These are phyloP conservation scores for Protostelium mycophagum DNA, from an alignment of 78 protist genomes.

Conservation along the genomic window DNA sequence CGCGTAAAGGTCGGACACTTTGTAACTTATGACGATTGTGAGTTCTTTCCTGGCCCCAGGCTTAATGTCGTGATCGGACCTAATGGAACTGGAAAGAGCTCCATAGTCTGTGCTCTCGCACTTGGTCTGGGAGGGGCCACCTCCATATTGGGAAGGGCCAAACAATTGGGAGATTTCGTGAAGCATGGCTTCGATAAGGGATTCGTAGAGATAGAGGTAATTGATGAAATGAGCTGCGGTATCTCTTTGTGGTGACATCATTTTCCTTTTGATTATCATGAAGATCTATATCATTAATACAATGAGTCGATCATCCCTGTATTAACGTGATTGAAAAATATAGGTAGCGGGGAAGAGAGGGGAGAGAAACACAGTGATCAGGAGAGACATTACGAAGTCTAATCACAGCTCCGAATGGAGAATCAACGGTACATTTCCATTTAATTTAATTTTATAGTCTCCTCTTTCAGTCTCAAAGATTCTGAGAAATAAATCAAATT, in stretches of 20 bases:
- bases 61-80: slow-evolving; percentile 90
- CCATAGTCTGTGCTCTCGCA: slow-evolving; percentile 85
- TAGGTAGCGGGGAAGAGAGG: background rate
- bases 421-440: slow-evolving; percentile 61
- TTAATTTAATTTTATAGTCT: no score
- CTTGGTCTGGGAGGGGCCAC: slow-evolving; percentile 85
- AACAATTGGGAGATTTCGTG: slow-evolving; percentile 50
- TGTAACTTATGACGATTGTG: slow-evolving; percentile 55
- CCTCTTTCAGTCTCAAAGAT: no score
- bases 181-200: slow-evolving; percentile 55
- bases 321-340: no score
- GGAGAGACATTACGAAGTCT: slow-evolving; percentile 31
- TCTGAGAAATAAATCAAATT: background rate
- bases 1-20: slow-evolving; percentile 37
- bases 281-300: no score
- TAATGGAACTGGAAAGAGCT: slow-evolving; percentile 91
- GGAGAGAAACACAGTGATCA: background rate
- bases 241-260: background rate
- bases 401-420: slow-evolving; percentile 13
- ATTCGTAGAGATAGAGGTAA: slow-evolving; percentile 72
- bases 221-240: background rate
- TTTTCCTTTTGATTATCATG: background rate
- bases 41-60: slow-evolving; percentile 64
- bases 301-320: no score
- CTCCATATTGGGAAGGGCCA: slow-evolving; percentile 56